Evolutionary conservation across 345 rosid genomes (phyloP).

Genomic region (Reutealis trisperma): DNA sequence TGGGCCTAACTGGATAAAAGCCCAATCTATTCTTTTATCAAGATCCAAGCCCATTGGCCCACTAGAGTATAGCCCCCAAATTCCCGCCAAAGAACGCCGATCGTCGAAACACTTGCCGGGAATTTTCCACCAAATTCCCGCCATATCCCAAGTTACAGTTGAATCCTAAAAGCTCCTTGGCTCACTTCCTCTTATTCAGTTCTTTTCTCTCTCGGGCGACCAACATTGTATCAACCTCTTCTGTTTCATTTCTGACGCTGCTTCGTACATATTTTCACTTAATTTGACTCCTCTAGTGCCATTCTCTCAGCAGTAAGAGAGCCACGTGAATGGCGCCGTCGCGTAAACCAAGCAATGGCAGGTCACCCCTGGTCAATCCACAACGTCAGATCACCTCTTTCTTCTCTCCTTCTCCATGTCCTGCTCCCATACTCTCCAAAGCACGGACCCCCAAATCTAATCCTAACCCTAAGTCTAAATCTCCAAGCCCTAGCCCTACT

Average conservation of each 20-base stretch:
- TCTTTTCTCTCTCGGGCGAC: neutral
- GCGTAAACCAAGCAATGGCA: slow-evolving; percentile 68
- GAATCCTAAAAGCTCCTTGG: neutral
- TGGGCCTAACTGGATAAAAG: neutral
- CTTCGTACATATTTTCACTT: neutral
- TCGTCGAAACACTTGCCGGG: slow-evolving; percentile 14
- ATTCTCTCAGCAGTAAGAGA: neutral
- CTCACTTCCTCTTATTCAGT: neutral
- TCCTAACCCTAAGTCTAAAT: slow-evolving; percentile 32
- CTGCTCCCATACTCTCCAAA: slow-evolving; percentile 40
- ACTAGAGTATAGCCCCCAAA: neutral
- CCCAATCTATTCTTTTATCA: neutral
- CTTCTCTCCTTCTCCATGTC: slow-evolving; percentile 62
- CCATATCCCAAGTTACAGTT: neutral
- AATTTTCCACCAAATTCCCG: slow-evolving; percentile 14
- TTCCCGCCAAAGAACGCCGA: slow-evolving; percentile 32
- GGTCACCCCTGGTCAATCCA: slow-evolving; percentile 88
- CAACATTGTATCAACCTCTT: neutral
- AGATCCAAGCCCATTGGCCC: neutral
- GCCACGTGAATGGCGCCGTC: slow-evolving; percentile 56
- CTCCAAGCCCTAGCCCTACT: slow-evolving; percentile 47
- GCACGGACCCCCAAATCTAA: slow-evolving; percentile 19
- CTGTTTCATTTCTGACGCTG: neutral
- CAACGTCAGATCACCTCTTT: slow-evolving; percentile 90
- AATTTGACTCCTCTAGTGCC: neutral